Conservation (phyloP, 2,329 filamentous ascomycete genomes). For the Achaetomium macrosporum region DNA sequence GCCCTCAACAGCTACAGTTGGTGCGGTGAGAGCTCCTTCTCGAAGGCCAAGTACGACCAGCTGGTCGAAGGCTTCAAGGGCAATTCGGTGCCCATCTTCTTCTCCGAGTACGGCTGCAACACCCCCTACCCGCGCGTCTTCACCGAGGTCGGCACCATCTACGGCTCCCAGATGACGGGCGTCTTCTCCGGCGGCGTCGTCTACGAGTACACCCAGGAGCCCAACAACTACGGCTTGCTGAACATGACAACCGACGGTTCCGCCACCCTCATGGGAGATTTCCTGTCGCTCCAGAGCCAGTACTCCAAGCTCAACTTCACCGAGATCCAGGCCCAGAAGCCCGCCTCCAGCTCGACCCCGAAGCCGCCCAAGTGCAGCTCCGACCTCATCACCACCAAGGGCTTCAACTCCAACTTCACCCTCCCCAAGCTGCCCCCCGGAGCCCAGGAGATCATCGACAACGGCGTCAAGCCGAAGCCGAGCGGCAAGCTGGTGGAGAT, state of each 20-base stretch:
- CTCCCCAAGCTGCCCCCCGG: conserved; percentile 64
- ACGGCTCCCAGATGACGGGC: conserved; percentile 61
- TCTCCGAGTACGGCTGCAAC: conserved; percentile 79
- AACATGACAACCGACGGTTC: conserved; percentile 52
- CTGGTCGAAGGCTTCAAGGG: conserved; percentile 59
- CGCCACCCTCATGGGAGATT: conserved; percentile 57
- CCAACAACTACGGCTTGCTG: conserved; percentile 61
- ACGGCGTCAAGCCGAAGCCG: conserved; percentile 63
- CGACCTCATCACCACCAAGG: conserved; percentile 59
- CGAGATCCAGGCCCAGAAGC: conserved; percentile 57
- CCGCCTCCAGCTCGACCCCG: conserved; percentile 44
- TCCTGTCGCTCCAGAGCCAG: conserved; percentile 67
- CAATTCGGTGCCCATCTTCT: conserved; percentile 69
- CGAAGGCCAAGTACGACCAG: conserved; percentile 48
- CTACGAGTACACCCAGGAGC: conserved; percentile 73
- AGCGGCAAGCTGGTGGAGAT: conserved; percentile 60
- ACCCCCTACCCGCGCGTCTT: conserved; percentile 63
- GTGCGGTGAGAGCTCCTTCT: conserved; percentile 52
- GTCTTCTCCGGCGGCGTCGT: conserved; percentile 71
- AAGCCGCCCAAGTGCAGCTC: conserved; percentile 57
- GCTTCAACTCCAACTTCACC: conserved; percentile 75
- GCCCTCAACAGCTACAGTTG: conserved; percentile 72
- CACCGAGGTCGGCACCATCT: conserved; percentile 68
- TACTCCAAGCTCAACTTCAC: conserved; percentile 69
- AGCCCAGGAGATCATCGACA: conserved; percentile 65